Percentiles rank a stretch among this genome's conserved stretches.
Conservation (phyloP, 2,329 filamentous ascomycete species). For the Exutisphaerella laricina region DNA sequence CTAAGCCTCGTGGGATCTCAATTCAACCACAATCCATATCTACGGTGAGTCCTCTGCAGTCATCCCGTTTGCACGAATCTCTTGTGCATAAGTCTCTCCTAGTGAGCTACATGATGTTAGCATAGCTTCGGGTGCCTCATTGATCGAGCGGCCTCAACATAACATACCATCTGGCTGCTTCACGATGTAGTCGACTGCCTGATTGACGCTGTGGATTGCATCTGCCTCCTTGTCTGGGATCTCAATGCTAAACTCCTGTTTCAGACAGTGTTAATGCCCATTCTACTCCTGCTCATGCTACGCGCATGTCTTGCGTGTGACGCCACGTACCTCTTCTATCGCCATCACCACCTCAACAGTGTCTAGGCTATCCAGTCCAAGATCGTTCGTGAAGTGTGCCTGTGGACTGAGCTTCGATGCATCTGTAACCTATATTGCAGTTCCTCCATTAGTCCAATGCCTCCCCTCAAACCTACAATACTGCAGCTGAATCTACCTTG, state of each 20-base stretch:
- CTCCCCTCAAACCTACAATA: background rate
- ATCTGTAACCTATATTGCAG: conserved; percentile 54
- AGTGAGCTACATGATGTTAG: conserved; percentile 30
- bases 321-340: conserved; percentile 75
- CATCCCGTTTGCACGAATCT: no score
- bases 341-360: conserved; percentile 99
- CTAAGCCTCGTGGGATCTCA: conserved; percentile 3
- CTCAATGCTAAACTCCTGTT: conserved; percentile 80
- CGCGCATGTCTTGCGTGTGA: conserved; percentile 17
- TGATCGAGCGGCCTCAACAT: background rate
- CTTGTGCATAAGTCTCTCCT: no score
- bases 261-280: conserved; percentile 19
- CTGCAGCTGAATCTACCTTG: conserved; percentile 60
- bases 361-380: conserved; percentile 94
- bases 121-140: no score
- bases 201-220: conserved; percentile 87
- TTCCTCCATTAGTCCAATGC: conserved; percentile 20
- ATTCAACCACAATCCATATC: conserved; percentile 28
- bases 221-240: conserved; percentile 98
- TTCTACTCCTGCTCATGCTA: conserved; percentile 50
- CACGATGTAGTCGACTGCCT: conserved; percentile 91
- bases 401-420: conserved; percentile 64
- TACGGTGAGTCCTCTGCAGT: no score
- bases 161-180: conserved; percentile 83
- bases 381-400: conserved; percentile 94